Base-by-base conservation (phyloP, 768 basidiomycete genomes). In the Hypholoma fasciculare region DNA sequence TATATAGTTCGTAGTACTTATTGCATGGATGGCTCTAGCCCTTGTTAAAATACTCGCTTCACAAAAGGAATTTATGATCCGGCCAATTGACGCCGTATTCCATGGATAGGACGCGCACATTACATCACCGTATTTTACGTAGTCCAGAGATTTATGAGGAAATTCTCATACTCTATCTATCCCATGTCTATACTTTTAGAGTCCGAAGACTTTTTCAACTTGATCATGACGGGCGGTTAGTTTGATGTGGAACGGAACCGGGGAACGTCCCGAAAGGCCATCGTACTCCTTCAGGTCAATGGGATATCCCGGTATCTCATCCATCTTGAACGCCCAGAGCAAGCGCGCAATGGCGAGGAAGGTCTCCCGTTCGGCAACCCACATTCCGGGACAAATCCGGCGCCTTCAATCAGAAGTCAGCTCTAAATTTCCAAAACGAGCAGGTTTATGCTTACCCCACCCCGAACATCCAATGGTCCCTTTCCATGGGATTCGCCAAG, bases 401-500 rank as follows among this genome's bases (percentile, higher is more conserved):
- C 75, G 68, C 12, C 74, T 75, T 1, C 6, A 34, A 16, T 9
- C 13, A 17, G 44, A 37, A 16, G 4, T 38, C 37, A 34, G 54
- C 51, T n/a, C n/a, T n/a, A n/a, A n/a, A n/a, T n/a, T n/a, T n/a
- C n/a, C n/a, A n/a, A n/a, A n/a, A n/a, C n/a, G n/a, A n/a, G n/a
- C n/a, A n/a, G n/a, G n/a, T n/a, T n/a, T n/a, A n/a, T n/a, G n/a
- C 73, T 26, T 61, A 82, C 80, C 80, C 81, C 0, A 67, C 78
- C 12, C 81, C 81, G 52, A 80, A 82, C 65, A 74, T 73, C 81
- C 81, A 82, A 55, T 82, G 78, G 58, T 82, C 81, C 38, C 80
- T 74, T 51, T 82, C 70, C 59, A 70, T 69, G 11, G 78, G 69
- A 58, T 81, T 70, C 1, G 72, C 44, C 19, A 76, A 64, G 40